A percentile compares a stretch with the other conserved stretches of the same genome.
These are phyloP conservation scores for Lachancea nothofagi DNA, from an alignment of 805 yeast species.

Conservation along the genomic window DNA sequence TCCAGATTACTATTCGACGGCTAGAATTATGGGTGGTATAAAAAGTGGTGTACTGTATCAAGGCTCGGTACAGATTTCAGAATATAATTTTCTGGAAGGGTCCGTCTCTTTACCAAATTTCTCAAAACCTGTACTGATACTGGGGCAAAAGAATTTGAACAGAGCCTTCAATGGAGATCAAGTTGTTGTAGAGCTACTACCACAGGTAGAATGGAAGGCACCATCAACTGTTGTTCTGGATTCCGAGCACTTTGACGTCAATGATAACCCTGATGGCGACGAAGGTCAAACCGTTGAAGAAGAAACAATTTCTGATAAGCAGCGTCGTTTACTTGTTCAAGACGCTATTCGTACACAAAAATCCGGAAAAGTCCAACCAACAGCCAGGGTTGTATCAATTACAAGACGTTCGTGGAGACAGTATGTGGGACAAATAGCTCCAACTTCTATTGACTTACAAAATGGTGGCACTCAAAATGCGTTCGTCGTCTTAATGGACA, in stretches of 20 bases:
- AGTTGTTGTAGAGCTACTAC: slow-evolving; percentile 85
- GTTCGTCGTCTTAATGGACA: slow-evolving; percentile 84
- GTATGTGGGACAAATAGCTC: slow-evolving; percentile 90
- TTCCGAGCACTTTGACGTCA: slow-evolving; percentile 56
- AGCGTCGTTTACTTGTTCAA: slow-evolving; percentile 61
- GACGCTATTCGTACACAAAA: slow-evolving; percentile 66
- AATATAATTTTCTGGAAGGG: slow-evolving; percentile 87
- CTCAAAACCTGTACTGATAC: slow-evolving; percentile 72
- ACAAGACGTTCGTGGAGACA: slow-evolving; percentile 90
- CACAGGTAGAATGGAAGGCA: slow-evolving; percentile 79
- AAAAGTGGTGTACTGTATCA: slow-evolving; percentile 82
- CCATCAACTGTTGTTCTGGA: slow-evolving; percentile 78
- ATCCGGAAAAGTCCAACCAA: slow-evolving; percentile 64
- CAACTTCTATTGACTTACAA: slow-evolving; percentile 59
- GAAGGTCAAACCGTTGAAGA: slow-evolving; percentile 48
- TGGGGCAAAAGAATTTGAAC: slow-evolving; percentile 81
- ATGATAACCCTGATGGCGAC: slow-evolving; percentile 53
- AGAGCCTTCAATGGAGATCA: slow-evolving; percentile 90
- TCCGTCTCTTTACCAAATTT: slow-evolving; percentile 64
- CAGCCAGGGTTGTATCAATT: slow-evolving; percentile 86
- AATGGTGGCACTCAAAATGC: slow-evolving; percentile 67
- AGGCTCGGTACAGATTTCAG: slow-evolving; percentile 73
- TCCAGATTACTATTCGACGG: slow-evolving; percentile 71
- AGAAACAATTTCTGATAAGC: slow-evolving; percentile 28
- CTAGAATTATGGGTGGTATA: slow-evolving; percentile 86